Evolutionary conservation across 768 basidiomycete species (phyloP), one percentile per base, ranked within the genome.

Genomic region (Leccinum longicurvipes): DNA sequence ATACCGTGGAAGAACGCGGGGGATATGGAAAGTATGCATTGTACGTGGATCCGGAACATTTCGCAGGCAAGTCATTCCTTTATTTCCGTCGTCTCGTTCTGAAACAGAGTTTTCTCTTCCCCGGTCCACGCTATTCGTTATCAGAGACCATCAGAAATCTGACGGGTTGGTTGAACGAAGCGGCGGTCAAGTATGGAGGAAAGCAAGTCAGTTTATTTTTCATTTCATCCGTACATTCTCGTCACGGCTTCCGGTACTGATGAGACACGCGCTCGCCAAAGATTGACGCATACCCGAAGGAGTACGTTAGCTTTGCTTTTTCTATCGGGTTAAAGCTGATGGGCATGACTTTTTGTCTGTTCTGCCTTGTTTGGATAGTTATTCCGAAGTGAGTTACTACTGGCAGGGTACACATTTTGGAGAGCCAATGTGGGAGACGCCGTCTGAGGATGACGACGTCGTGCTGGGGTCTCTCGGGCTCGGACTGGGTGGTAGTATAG

Each of bases 121-220:
- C 23, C 2, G 9, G 17, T 39, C n/a, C 2, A 29, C 28, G 10
- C 10, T 9, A 29, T 29, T 29, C 28, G n/a, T 14, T 6, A 9
- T 29, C 27, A 57, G 62, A 19, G 3, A 9, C 6, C 1, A 0
- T 55, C 6, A 4, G 29, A 1, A 51, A 32, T 27, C 15, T 61
- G 4, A 28, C 48, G 0, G 51, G 59, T 10, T 63, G 63, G 63
- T 14, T 63, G 47, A 56, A 64, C 28, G 23, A 51, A 14, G 56
- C 56, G 8, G 59, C 52, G 4, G 50, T 15, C 46, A 54, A 53
- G 31, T 60, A 57, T 6, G 63, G 62, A n/a, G 59, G 62, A 12
- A 64, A 60, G 32, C 59, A 64, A 53, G 63, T 63, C 25, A 19
- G 52, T 57, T 10, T 10, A n/a, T n/a, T n/a, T n/a, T n/a, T n/a